Evolutionary conservation across 129 eudicot species (phyloP).

Genomic region (Logfia minima): DNA sequence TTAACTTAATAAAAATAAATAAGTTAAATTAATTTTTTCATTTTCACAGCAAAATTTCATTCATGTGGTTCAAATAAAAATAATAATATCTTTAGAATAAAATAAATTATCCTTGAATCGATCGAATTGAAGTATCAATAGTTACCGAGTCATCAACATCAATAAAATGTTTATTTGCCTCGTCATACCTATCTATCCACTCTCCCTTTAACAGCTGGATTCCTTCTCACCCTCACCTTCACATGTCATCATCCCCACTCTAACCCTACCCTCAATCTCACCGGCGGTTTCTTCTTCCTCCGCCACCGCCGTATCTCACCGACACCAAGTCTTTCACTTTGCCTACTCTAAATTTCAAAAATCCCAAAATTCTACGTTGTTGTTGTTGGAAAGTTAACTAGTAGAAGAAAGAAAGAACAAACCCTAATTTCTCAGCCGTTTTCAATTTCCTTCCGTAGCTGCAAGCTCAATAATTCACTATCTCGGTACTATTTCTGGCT

Average conservation of each 20-base stretch:
- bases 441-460: conserved; percentile 7
- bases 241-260: conserved; percentile 27
- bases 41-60: no score
- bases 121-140: neutral
- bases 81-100: neutral
- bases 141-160: conserved; percentile 10
- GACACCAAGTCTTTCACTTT: neutral
- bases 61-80: no score
- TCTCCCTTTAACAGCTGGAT: conserved; percentile 38
- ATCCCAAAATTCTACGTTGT: neutral
- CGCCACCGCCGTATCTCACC: conserved; percentile 17
- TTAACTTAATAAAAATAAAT: no score
- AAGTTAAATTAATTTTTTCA: no score
- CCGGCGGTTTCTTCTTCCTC: conserved; percentile 11
- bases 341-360: neutral
- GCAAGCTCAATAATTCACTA: conserved; percentile 22
- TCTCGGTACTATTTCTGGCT: conserved; percentile 7
- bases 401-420: neutral
- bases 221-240: conserved; percentile 36
- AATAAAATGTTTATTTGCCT: conserved; percentile 19
- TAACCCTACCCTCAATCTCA: conserved; percentile 34
- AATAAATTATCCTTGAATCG: neutral
- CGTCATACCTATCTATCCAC: conserved; percentile 34
- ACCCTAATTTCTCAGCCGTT: neutral
- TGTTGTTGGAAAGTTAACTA: no score